These are phyloP conservation scores for Oenanthe javanica DNA, from an alignment of 140 eudicot genomes.

Conservation along the genomic window DNA sequence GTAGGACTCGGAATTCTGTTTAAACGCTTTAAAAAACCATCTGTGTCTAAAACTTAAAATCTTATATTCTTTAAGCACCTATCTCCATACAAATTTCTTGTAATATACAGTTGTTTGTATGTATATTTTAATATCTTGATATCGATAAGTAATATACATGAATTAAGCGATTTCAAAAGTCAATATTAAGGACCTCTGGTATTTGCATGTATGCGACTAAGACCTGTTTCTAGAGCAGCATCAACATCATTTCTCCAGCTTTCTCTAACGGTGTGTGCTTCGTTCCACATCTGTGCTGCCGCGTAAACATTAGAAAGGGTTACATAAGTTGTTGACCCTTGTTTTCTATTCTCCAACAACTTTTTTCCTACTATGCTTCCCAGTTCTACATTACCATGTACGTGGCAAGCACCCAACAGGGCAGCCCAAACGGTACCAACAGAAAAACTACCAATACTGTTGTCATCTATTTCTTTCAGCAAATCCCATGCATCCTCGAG, in stretches of 20 bases:
- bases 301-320: constrained; percentile 31
- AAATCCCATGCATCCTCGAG: constrained; percentile 28
- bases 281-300: constrained; percentile 24
- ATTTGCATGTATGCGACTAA: constrained; percentile 19
- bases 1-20: not conserved
- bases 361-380: constrained; percentile 21
- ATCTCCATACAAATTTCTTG: not conserved
- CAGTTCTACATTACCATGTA: constrained; percentile 25
- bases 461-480: constrained; percentile 15
- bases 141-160: not conserved
- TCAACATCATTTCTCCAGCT: constrained; percentile 18
- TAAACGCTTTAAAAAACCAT: not conserved
- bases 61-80: not conserved
- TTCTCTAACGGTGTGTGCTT: constrained; percentile 18
- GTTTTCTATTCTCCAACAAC: constrained; percentile 21
- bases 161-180: not conserved
- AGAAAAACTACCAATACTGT: not conserved
- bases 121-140: not conserved
- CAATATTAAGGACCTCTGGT: constrained; percentile 9
- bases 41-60: not conserved
- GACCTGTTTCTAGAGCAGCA: constrained; percentile 20
- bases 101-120: not conserved
- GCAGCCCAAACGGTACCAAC: constrained; percentile 25
- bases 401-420: constrained; percentile 24
- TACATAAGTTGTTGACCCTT: constrained; percentile 14